Evolutionary conservation across 495 filamentous ascomycete genomes (phyloP).

Genomic region (Lasiosphaeriaceae sp.): DNA sequence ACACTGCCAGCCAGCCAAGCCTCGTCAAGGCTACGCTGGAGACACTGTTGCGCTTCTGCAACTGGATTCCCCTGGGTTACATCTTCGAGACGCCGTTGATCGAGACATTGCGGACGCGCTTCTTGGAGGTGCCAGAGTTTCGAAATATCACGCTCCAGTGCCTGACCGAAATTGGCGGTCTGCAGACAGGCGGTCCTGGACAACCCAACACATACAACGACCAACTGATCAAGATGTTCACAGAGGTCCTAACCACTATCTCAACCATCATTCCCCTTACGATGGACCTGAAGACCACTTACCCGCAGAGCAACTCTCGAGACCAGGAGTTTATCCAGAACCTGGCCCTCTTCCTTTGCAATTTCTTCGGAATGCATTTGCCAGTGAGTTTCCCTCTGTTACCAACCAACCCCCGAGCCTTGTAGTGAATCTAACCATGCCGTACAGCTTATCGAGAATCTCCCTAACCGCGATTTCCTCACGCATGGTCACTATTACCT

Average conservation of each 20-base stretch:
- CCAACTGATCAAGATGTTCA: conserved; percentile 95
- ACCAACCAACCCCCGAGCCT: too few species aligned
- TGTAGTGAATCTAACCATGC: background rate
- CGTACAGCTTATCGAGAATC: conserved; percentile 80
- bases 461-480: conserved; percentile 90
- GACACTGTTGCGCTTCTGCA: conserved; percentile 91
- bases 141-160: conserved; percentile 95
- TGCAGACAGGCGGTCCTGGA: conserved; percentile 65
- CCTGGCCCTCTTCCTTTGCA: conserved; percentile 89
- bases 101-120: conserved; percentile 84
- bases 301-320: conserved; percentile 80
- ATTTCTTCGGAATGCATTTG: conserved; percentile 90
- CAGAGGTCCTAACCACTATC: conserved; percentile 83
- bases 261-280: conserved; percentile 85
- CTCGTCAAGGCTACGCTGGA: conserved; percentile 92
- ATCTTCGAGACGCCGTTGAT: conserved; percentile 98
- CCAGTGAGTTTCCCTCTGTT: conserved; percentile 64
- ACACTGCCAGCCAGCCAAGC: conserved; percentile 79
- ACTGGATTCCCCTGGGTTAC: conserved; percentile 97
- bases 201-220: conserved; percentile 80
- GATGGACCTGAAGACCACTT: conserved; percentile 84
- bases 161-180: conserved; percentile 91
- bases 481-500: conserved; percentile 96
- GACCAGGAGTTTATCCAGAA: conserved; percentile 99
- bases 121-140: conserved; percentile 87